Base-by-base conservation (phyloP, 495 filamentous ascomycete species). In the Annulohypoxylon nitens region DNA sequence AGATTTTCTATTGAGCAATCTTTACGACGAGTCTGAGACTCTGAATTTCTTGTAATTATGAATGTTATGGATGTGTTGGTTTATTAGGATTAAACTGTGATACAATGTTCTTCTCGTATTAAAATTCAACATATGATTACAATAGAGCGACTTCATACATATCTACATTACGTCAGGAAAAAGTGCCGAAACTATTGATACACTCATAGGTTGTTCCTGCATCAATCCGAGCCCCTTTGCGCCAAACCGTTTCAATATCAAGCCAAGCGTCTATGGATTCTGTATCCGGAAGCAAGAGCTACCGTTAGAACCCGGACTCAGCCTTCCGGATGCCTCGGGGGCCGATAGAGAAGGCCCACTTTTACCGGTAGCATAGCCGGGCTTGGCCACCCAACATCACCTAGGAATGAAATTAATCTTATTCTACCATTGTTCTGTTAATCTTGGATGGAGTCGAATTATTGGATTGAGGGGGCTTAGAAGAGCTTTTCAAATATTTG, bases 321-420 rank as follows among this genome's bases (percentile, higher is more conserved):
- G 61, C 47, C 61, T 51, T 53, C 47, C 61, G 47, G 61, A 11
- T 18, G n/a, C 45, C n/a, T 37, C 61, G 34, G 18, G 45, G 61
- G 26, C 3, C 12, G 47, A 37, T 37, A 30, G 3, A 16, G 2
- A 37, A 4, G 30, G 30, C 5, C 45, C 45, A 50, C 30, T 64
- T 64, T 39, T 51, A 25, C 18, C 45, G 61, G 61, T 1, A 34
- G 3, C 39, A 14, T 53, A 53, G 12, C 47, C 61, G 45, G 61
- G 6, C 45, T 34, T 11, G 4, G 47, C 61, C 36, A 20, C 48
- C 8, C 14, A 10, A 33, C 53, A 20, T 12, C 50, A 11, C 25
- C 25, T 16, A 4, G 25, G 20, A 9, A 51, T 26, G 14, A 51
- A 20, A 51, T 51, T 55, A 55, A 55, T 55, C 10, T 55, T 34